Base-by-base conservation (phyloP, 352 stramenopile species). In the Globisporangium rhizosaccharum region DNA sequence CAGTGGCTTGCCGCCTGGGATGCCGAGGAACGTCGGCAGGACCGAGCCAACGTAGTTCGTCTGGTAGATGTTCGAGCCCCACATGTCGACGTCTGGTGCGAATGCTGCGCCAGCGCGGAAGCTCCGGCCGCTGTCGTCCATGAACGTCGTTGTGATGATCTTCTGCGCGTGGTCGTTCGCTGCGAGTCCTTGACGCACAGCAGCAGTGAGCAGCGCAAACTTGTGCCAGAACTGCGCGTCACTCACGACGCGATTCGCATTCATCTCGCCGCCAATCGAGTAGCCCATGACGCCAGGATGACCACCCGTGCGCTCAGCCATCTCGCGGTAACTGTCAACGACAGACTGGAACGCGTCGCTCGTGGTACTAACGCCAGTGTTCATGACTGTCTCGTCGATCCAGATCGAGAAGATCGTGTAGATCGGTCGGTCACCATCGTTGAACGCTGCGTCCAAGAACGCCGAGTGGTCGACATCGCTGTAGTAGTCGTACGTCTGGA, bases 61-160 rank as follows among this genome's bases (percentile, higher is more conserved):
- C 65, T 90, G 77, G 67, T 90, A 90, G 14, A 90, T 65, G 33
- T 90, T 90, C 33, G 75, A 80, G 8, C 79, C 79, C 79, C 79
- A 90, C 56, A 90, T 66, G 51, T 90, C 79, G 10, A 90, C 77
- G 23, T 90, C 77, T 0, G 76, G 73, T 9, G 71, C 48, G 53
- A 69, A 73, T 44, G 66, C 28, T 42, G 85, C 73, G 14, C 79
- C 79, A 1, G 66, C 62, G 3, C 39, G 62, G 61, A 90, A 84
- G 59, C 60, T 85, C 11, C 59, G 59, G 0, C 73, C 71, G 30
- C 73, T 78, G 26, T 90, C 79, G 46, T 90, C 79, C 20, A 90
- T 71, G 59, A 90, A 87, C 5, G 78, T 90, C 2, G 79, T 90
- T n/a, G 79, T 87, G 72, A 90, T 86, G 72, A 90, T 72, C 67